Evolutionary conservation across 106 monocot species (phyloP), one percentile per base, ranked within the genome.

Genomic region (Dendrobium huoshanense): DNA sequence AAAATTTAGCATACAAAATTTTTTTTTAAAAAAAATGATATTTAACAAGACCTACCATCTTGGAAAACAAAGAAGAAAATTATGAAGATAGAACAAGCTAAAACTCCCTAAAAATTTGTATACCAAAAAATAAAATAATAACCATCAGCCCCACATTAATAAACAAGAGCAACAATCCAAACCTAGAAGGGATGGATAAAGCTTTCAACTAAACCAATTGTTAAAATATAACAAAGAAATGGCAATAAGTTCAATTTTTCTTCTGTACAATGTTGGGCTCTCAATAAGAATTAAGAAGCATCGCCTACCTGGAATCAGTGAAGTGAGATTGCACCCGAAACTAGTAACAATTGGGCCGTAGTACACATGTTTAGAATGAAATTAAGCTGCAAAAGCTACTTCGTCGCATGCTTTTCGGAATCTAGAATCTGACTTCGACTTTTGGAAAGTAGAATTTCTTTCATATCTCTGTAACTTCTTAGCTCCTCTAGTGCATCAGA

Each of bases 401-500:
- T 61, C 7, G 61, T n/a, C 7, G n/a, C 22, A 37, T 29, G 37
- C n/a, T 70, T 37, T 37, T 70, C 9, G 70, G 70, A 37, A 37
- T 37, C 37, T 70, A 65, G 64, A 22, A 65, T 24, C 64, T 65
- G 9, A 22, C 33, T 70, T 20, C 70, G 59, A 49, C 97, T 92
- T 77, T 82, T 84, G 31, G 92, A 92, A 22, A 98, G 86, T 20
- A 98, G 75, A 41, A 83, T 81, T 59, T 92, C 90, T 80, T 91
- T 94, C 51, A 98, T 94, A 56, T 92, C 80, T 77, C 82, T 91
- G 77, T 91, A 98, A 27, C 85, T 86, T 54, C 77, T 79, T 44
- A 98, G 92, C 80, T 94, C 92, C 73, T 94, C 92, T 48, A 98
- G 61, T 31, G 94, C 97, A 45, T 94, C 94, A 40, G 90, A 90